Conservation (phyloP, 768 basidiomycete genomes). For the Rubroboletus pulcherrimus region DNA sequence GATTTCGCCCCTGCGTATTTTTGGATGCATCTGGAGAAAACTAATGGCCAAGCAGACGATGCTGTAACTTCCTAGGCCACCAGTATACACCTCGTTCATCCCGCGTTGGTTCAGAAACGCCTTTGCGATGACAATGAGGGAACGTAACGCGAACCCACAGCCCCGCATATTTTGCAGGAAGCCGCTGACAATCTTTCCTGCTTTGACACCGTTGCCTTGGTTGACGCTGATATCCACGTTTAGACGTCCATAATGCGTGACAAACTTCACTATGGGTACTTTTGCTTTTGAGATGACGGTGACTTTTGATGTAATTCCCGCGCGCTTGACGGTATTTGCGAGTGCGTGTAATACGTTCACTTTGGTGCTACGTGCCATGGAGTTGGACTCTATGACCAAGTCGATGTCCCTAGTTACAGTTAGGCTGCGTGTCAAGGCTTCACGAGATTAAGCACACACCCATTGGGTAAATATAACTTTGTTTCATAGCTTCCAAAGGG, state of each 20-base stretch:
- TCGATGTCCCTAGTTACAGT: slow-evolving; percentile 78
- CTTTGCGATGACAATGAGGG: slow-evolving; percentile 85
- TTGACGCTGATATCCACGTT: slow-evolving; percentile 94
- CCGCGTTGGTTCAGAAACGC: slow-evolving; percentile 82
- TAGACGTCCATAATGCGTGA: slow-evolving; percentile 75
- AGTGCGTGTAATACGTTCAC: slow-evolving; percentile 69
- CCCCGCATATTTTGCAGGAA: slow-evolving; percentile 63
- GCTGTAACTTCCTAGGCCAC: slow-evolving; percentile 91
- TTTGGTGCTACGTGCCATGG: slow-evolving; percentile 70
- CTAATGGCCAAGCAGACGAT: slow-evolving; percentile 91
- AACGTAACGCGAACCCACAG: slow-evolving; percentile 66
- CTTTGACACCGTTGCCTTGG: slow-evolving; percentile 78
- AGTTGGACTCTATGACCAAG: slow-evolving; percentile 77
- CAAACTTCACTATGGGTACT: slow-evolving; percentile 96
- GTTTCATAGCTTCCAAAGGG: slow-evolving; percentile 95
- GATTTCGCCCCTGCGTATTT: slow-evolving; percentile 84
- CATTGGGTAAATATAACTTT: slow-evolving; percentile 86
- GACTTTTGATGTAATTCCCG: slow-evolving; percentile 73
- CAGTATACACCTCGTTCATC: slow-evolving; percentile 98
- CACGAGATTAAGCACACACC: slow-evolving; percentile 49
- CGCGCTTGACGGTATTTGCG: slow-evolving; percentile 71
- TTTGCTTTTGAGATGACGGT: slow-evolving; percentile 90
- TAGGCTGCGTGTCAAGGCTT: slow-evolving; percentile 7
- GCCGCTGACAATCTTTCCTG: slow-evolving; percentile 75
- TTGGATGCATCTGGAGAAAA: slow-evolving; percentile 98